Evolutionary conservation across 108 stramenopile species (phyloP), one percentile per base, ranked within the genome.

Genomic region (Cyclostephanos invisitatus): DNA sequence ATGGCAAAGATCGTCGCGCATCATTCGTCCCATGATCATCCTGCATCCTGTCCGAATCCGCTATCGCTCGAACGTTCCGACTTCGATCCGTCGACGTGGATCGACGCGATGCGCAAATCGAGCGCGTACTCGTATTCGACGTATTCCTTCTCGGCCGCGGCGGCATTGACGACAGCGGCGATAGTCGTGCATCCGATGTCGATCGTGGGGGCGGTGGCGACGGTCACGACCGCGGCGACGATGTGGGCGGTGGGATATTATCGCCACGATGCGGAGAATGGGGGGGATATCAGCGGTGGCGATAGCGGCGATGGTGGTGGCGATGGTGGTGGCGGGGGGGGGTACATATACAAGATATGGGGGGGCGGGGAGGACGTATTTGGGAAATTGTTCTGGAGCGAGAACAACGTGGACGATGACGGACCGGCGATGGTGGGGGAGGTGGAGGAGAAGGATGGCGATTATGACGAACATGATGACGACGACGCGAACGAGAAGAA

Each of bases 171-270:
- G 0, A 67, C 65, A 2, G 67, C 74, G 21, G 68, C 46, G 7
- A 56, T 75, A 0, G 67, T 75, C n/a, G 46, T 75, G 12, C 74
- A 75, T 68, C 74, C 74, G 1, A 20, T 75, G 42, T 61, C 61
- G 20, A 60, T 75, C 50, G 37, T 69, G 44, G 67, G 63, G 0
- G 72, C 63, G 15, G 69, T 57, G 20, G 51, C 55, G 17, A 54
- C 67, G 25, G 77, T 64, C 0, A 70, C 80, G 21, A 53, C 70
- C 8, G 80, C 74, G 18, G 59, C 70, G 61, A 29, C 28, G 15
- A 29, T 58, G 25, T 80, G 74, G 74, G 80, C 74, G n/a, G 80
- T 80, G 21, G 80, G 80, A 3, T 56, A 56, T 7, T 74, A 71
- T 20, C 67, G 69, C 20, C 62, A 70, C 38, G 12, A 71, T n/a